These are phyloP conservation scores for Aspergillus caelatus DNA, from an alignment of 2,329 filamentous ascomycete genomes.

Conservation along the genomic window DNA sequence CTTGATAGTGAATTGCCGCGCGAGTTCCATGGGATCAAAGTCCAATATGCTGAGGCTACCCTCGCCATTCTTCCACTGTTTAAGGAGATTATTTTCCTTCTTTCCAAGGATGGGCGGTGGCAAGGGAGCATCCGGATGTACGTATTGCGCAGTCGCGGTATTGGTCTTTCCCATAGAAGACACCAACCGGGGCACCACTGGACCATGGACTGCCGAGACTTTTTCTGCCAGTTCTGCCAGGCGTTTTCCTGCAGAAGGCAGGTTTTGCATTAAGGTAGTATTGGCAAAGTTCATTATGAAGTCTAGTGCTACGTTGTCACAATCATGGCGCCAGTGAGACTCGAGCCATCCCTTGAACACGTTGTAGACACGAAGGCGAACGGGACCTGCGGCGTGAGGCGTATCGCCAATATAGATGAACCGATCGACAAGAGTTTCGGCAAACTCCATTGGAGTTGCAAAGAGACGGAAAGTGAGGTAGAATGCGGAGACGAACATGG, in stretches of 20 bases:
- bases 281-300: slow-evolving; percentile 81
- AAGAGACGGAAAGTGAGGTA: slow-evolving; percentile 96
- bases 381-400: slow-evolving; percentile 72
- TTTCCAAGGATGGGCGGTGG: slow-evolving; percentile 73
- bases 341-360: slow-evolving; percentile 97
- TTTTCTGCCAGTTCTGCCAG: slow-evolving; percentile 78
- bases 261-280: slow-evolving; percentile 65
- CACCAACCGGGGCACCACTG: slow-evolving; percentile 78
- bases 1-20: slow-evolving; percentile 88
- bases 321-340: slow-evolving; percentile 86
- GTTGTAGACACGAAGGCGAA: slow-evolving; percentile 90
- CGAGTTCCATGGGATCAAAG: slow-evolving; percentile 87
- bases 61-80: slow-evolving; percentile 74
- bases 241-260: slow-evolving; percentile 79
- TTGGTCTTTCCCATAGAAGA: slow-evolving; percentile 88
- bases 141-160: slow-evolving; percentile 70
- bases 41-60: slow-evolving; percentile 75
- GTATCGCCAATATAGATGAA: slow-evolving; percentile 90
- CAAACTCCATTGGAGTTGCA: slow-evolving; percentile 76
- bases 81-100: slow-evolving; percentile 73
- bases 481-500: slow-evolving; percentile 89
- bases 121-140: slow-evolving; percentile 70
- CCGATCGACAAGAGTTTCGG: slow-evolving; percentile 80
- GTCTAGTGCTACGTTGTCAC: slow-evolving; percentile 74
- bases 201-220: slow-evolving; percentile 71